Percentiles rank a stretch among this genome's conserved stretches.
These are phyloP conservation scores for Candida patagonica DNA, from an alignment of 805 yeast species.

Conservation along the genomic window DNA sequence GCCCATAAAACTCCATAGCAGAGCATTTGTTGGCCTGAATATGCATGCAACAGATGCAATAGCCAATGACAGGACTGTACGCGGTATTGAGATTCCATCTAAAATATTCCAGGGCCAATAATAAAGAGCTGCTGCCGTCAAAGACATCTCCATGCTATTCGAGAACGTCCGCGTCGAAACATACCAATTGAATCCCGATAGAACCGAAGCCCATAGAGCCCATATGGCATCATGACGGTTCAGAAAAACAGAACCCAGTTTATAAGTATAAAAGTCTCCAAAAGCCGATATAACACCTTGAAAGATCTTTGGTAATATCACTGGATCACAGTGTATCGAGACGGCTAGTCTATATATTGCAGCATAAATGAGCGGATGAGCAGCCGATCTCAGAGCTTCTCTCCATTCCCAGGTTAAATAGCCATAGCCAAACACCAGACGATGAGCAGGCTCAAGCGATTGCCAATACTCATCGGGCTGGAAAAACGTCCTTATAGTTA, in stretches of 20 bases:
- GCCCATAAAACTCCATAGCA: constrained; percentile 69
- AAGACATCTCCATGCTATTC: constrained; percentile 66
- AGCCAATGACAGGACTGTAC: constrained; percentile 29
- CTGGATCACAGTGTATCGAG: constrained; percentile 27
- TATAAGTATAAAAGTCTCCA: constrained; percentile 56
- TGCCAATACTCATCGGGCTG: constrained; percentile 98
- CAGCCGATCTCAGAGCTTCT: constrained; percentile 59
- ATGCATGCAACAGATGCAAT: constrained; percentile 57
- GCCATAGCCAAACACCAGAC: constrained; percentile 67
- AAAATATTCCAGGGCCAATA: constrained; percentile 55
- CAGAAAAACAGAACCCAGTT: constrained; percentile 33
- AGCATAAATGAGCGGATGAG: constrained; percentile 70
- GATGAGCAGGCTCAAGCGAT: constrained; percentile 85
- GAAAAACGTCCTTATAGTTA: constrained; percentile 63
- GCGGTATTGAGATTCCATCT: too few relatives aligned
- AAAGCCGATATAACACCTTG: constrained; percentile 63
- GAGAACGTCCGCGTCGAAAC: constrained; percentile 75
- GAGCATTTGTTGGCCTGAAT: constrained; percentile 74
- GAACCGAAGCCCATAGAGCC: constrained; percentile 42
- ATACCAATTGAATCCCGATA: constrained; percentile 76
- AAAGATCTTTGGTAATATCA: constrained; percentile 50
- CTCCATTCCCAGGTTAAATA: constrained; percentile 93
- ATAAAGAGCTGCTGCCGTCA: constrained; percentile 57
- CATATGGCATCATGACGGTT: constrained; percentile 20
- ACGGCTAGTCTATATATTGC: constrained; percentile 32